Base-by-base conservation (phyloP, 1,284 basidiomycete genomes). In the Cryptococcus deneoformans region DNA sequence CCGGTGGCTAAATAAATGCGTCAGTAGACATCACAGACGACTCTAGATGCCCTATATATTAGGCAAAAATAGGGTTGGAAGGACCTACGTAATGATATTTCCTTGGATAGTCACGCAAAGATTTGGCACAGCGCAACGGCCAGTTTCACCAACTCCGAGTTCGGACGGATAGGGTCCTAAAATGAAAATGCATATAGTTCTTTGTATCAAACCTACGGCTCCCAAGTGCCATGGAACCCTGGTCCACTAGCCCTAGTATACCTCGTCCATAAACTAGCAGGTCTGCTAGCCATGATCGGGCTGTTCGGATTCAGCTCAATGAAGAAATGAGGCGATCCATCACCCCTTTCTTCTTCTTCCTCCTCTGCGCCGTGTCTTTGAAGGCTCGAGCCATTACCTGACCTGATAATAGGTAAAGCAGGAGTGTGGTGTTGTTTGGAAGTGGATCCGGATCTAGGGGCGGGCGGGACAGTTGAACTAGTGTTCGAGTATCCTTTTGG, bases 251-350 rank as follows among this genome's bases (percentile, higher is more conserved):
- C 46, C 36, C 50, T 39, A 14, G 38, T 39, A 49, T 38, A 50
- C 46, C n/a, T 42, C 14, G 61, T 56, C 56, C 55, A 60, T 45
- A 51, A 49, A 40, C 61, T 63, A 5, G 40, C 56, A 9, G 61
- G 61, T 38, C 61, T 50, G 46, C 56, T 57, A 24, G 50, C 52
- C 10, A 61, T 66, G 36, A 69, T 57, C 1, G 68, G 68, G 46
- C 64, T 67, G 48, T 65, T 58, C 50, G 65, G 64, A 40, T 62
- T 55, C 16, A 70, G 49, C 54, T 68, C 68, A 34, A 70, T 70
- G 48, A 70, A 64, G 43, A 66, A 51, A 38, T 66, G 56, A 12
- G 53, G 52, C 34, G 58, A 46, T n/a, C 34, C 29, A 20, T 35
- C 39, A 20, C 43, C 52, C 50, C 40, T 40, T 29, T 48, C 52